A percentile compares a stretch with the other conserved stretches of the same genome.
Conservation (phyloP, 108 stramenopile species). For the Thalassiosira profunda region DNA sequence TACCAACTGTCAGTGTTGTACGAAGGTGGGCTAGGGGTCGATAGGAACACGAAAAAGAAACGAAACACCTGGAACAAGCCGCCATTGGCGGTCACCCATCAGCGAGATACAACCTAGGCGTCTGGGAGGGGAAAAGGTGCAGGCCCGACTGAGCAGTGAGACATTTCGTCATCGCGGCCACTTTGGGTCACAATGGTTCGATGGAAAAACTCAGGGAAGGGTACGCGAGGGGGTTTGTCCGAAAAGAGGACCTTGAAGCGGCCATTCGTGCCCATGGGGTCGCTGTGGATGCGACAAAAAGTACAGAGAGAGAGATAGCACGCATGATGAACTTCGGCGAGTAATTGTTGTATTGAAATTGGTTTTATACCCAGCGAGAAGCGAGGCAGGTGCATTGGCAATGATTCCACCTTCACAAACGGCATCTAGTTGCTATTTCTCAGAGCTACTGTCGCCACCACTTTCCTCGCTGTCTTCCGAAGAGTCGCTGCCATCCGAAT, state of each 20-base stretch:
- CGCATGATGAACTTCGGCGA: too few species aligned
- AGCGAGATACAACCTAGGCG: not conserved
- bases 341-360: too few species aligned
- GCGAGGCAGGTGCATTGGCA: too few species aligned
- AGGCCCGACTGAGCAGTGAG: not conserved
- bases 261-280: not conserved
- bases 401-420: too few species aligned
- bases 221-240: not conserved
- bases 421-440: too few species aligned
- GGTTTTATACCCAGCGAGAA: too few species aligned
- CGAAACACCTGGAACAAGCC: not conserved
- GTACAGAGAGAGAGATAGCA: not conserved
- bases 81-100: not conserved
- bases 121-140: not conserved
- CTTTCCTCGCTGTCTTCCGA: too few species aligned
- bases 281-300: not conserved
- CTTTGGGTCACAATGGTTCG: not conserved
- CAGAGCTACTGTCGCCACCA: too few species aligned
- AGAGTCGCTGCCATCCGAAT: too few species aligned
- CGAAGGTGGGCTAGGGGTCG: not conserved
- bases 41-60: not conserved
- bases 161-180: not conserved
- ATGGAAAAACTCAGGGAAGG: not conserved
- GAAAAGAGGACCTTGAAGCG: not conserved
- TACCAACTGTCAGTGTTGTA: not conserved